These are phyloP conservation scores for Pisolithus thermaeus DNA, from an alignment of 1,284 basidiomycete genomes.

Conservation along the genomic window DNA sequence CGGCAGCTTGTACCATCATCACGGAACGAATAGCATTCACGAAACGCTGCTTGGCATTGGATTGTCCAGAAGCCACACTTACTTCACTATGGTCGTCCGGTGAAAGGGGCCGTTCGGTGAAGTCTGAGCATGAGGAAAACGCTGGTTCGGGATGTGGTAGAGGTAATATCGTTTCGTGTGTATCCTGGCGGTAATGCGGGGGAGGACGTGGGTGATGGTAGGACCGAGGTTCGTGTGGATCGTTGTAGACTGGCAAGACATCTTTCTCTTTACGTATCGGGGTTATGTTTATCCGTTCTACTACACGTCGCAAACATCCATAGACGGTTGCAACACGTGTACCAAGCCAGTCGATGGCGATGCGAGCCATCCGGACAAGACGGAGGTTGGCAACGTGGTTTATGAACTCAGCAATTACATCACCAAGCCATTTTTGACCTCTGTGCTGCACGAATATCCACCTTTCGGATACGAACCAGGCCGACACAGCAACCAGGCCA, in stretches of 20 bases:
- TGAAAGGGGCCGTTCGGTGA: slow-evolving; percentile 25
- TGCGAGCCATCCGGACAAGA: slow-evolving; percentile 26
- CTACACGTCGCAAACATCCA: slow-evolving; percentile 20
- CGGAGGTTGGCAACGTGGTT: slow-evolving; percentile 39
- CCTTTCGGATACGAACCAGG: slow-evolving; percentile 73
- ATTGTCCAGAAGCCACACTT: slow-evolving; percentile 17
- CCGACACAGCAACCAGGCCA: slow-evolving; percentile 66
- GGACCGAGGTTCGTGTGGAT: slow-evolving; percentile 18
- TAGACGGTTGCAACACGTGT: slow-evolving; percentile 18
- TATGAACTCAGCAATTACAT: slow-evolving; percentile 51
- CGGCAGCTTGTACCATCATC: slow-evolving; percentile 39
- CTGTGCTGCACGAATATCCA: slow-evolving; percentile 65
- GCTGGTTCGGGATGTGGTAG: slow-evolving; percentile 15
- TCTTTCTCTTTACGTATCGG: slow-evolving; percentile 18
- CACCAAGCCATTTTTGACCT: slow-evolving; percentile 71
- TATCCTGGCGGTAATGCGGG: slow-evolving; percentile 12
- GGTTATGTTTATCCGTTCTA: slow-evolving; percentile 26
- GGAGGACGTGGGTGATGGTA: slow-evolving; percentile 14
- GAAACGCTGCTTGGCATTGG: slow-evolving; percentile 33
- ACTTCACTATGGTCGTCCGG: slow-evolving; percentile 27
- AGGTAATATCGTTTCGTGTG: slow-evolving; percentile 17
- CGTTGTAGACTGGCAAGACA: slow-evolving; percentile 18
- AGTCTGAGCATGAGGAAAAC: slow-evolving; percentile 18
- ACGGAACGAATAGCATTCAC: slow-evolving; percentile 41
- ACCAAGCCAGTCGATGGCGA: slow-evolving; percentile 21